A percentile compares a stretch with the other conserved stretches of the same genome.
These are phyloP conservation scores for Celoporthe dispersa DNA, from an alignment of 2,329 filamentous ascomycete species.

Conservation along the genomic window DNA sequence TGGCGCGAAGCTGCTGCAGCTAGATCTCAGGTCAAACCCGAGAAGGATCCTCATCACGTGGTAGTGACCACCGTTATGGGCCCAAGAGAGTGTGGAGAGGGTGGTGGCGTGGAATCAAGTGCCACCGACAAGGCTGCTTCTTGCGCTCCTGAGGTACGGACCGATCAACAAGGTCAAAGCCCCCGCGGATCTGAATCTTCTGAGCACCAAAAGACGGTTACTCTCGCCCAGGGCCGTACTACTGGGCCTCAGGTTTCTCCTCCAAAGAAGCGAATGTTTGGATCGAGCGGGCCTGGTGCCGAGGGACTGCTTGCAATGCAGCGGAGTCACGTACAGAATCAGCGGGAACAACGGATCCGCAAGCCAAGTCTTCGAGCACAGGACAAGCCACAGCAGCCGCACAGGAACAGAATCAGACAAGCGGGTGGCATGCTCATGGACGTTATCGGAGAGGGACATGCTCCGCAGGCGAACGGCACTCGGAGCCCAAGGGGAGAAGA, in stretches of 20 bases:
- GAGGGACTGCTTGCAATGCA: slow-evolving; percentile 38
- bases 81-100: not conserved
- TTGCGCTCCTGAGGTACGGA: not conserved
- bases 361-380: slow-evolving; percentile 21
- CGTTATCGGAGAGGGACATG: not conserved
- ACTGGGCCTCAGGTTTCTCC: slow-evolving; percentile 17
- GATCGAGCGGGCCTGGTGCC: slow-evolving; percentile 36
- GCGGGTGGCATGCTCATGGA: not conserved
- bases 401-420: not conserved
- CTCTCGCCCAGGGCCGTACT: not conserved
- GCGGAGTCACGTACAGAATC: slow-evolving; percentile 38
- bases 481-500: not conserved
- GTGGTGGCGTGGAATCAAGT: not conserved
- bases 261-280: slow-evolving; percentile 42
- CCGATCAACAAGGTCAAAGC: not conserved
- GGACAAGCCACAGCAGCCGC: not conserved
- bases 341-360: slow-evolving; percentile 27
- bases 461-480: not conserved
- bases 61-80: no score
- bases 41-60: not conserved
- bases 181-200: not conserved
- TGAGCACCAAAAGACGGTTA: not conserved
- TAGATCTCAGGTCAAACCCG: not conserved
- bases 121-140: not conserved
- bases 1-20: not conserved